Conservation (phyloP, 352 stramenopile species). For the Phytophthora podocarpi region DNA sequence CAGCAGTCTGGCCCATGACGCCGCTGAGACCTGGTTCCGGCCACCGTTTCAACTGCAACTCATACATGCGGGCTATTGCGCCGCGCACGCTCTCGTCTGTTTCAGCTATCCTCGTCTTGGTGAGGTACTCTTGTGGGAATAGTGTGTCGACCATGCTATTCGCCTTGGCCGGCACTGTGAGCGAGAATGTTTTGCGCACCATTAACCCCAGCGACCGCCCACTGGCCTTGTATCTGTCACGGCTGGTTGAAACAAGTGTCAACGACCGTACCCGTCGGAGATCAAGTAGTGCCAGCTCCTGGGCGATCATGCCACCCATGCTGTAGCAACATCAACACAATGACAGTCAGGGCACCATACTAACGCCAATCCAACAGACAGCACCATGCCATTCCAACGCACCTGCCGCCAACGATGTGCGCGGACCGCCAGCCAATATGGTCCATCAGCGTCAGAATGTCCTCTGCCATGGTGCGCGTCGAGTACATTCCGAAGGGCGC, state of each 20-base stretch:
- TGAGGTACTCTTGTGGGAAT: conserved; percentile 38
- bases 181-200: conserved; percentile 43
- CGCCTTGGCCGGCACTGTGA: conserved; percentile 38
- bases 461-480: conserved; percentile 61
- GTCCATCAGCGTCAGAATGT: conserved; percentile 60
- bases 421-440: conserved; percentile 56
- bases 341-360: too few species aligned
- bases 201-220: conserved; percentile 39
- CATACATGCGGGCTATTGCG: conserved; percentile 36
- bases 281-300: conserved; percentile 53
- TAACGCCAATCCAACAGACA: neutral
- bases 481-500: conserved; percentile 52
- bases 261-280: conserved; percentile 54
- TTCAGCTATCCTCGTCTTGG: conserved; percentile 40
- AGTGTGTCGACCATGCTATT: conserved; percentile 46
- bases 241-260: conserved; percentile 57
- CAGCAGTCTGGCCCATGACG: conserved; percentile 40
- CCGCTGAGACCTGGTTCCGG: conserved; percentile 27
- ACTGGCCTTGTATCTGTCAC: conserved; percentile 50
- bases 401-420: conserved; percentile 57
- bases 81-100: conserved; percentile 32
- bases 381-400: neutral
- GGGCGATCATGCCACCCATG: conserved; percentile 65
- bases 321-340: conserved; percentile 25
- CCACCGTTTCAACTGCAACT: conserved; percentile 31